Base-by-base conservation (phyloP, 176 grass and related monocot species). In the Musa acuminata region DNA sequence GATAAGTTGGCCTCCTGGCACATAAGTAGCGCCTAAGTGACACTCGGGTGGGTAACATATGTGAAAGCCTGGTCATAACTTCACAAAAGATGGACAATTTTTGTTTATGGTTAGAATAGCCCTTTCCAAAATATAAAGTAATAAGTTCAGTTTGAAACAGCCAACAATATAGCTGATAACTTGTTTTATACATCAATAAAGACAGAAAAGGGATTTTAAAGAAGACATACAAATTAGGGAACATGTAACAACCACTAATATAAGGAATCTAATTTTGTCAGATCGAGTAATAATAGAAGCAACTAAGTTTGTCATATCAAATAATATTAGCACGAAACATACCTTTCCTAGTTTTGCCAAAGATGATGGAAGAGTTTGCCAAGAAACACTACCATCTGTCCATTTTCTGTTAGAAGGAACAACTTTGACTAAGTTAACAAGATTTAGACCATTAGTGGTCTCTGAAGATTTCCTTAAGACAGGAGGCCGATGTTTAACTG, bases 271-370 rank as follows among this genome's bases (percentile, higher is more conserved):
- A 53, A 7, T 12, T 7, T 73, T 13, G 19, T 13, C 49, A 73
- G 20, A 73, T 12, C 57, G 4, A 43, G 35, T 43, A 43, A 43
- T 43, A 43, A 43, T 43, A 43, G 35, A 4, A 43, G 35, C 35
- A 43, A 43, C 35, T 43, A 43, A 43, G 35, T 43, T 43, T 21
- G 22, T 13, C 17, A 69, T 55, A 58, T 20, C 22, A 25, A 11
- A 73, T 19, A 57, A 23, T 14, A 57, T 29, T 70, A 57, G 26
- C 0, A 8, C 49, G 24, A 59, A 26, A 19, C 62, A 77, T 86
- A 98, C 95, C 90, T 94, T 98, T 74, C 95, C 95, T 85, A 93
- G 66, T 87, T 93, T 98, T 52, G 88, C 78, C 43, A 98, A 78
- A 53, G 95, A 77, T 17, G 88, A 82, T 48, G 88, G 95, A 80